Evolutionary conservation across 306 rosid species (phyloP), one percentile per base, ranked within the genome.

Genomic region (Pyrus bretschneideri): DNA sequence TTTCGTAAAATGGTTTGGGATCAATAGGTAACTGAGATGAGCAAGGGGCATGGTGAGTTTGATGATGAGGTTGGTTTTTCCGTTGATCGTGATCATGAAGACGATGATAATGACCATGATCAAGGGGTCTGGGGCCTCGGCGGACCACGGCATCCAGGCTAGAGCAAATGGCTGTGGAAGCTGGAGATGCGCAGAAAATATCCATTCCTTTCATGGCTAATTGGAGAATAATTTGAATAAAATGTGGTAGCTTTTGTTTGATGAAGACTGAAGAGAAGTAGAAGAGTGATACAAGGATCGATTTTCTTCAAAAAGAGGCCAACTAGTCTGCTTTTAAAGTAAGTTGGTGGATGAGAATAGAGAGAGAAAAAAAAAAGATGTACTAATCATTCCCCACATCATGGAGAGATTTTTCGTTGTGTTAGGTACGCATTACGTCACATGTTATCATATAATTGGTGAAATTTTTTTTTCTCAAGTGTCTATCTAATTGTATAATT

Each of bases 111-210:
- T 22, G 81, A 29, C n/a, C 71, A 51, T 81, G 78, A 38, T 35
- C 21, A 11, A 22, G 21, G 71, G 66, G 23, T 76, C 70, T 79
- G 58, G 82, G 83, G 72, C 78, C 79, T 40, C 67, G 76, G 51
- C 76, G 82, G 54, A 83, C 64, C 69, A 78, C 51, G 60, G 87
- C 84, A 78, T 87, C 85, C 79, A 83, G 58, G 76, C 89, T 86
- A 55, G 89, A 86, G 70, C 85, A 78, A 19, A 92, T 74, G 58
- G 91, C 89, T 51, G 95, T 93, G 72, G 97, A 89, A 81, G 90
- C 80, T 45, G 90, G 77, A 58, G 97, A 89, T 67, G 95, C 74
- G 85, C 98, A 93, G 71, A 85, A 84, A 67, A 89, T 29, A 63
- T 93, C 91, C 84, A 86, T 82, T 81, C 87, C 42, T 76, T 86